Evolutionary conservation across 163 green algal genomes (phyloP), one percentile per base, ranked within the genome.

Genomic region (Smithsoniella earleae): DNA sequence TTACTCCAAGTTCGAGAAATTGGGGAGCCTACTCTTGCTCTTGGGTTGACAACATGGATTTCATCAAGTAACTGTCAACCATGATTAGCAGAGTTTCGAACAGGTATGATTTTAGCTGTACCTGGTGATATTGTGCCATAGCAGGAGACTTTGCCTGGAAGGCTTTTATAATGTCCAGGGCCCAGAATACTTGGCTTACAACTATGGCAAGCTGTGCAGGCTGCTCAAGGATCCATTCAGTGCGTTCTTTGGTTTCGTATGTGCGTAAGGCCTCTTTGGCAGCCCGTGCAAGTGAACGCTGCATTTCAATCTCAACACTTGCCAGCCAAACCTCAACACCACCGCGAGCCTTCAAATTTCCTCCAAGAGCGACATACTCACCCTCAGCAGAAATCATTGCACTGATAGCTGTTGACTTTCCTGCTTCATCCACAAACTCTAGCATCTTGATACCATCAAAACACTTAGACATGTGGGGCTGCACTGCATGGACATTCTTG

Each of bases 391-490:
- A 86, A 22, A 92, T 75, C 83, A 95, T 92, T 13, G 83, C 86
- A 45, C 82, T 82, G 75, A 95, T 92, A 62, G 91, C 86, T 45
- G 86, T 89, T 65, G 64, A 83, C 72, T 88, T 89, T 13, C 64
- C 27, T 46, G 83, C 82, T 64, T 89, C 82, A 10, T 84, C 79
- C 5, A 85, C 86, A 81, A 93, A 92, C 73, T 89, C 80, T 20
- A 95, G 82, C n/a, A 77, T 76, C n/a, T 79, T 73, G 66, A 92
- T 91, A 78, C 85, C 86, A 34, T 95, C 87, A 78, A 95, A 93
- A 77, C 86, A 93, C 81, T 91, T 91, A 64, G 82, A 83, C 77
- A 93, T 84, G 79, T 95, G 87, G 25, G 85, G 86, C 80, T 93
- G 88, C 58, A 93, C 88, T 2, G 87, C 86, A 40, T 83, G 79